Percentiles rank a stretch among this genome's conserved stretches.
These are phyloP conservation scores for Sarcocystis neurona DNA, from an alignment of 169 alveolate genomes.

Conservation along the genomic window DNA sequence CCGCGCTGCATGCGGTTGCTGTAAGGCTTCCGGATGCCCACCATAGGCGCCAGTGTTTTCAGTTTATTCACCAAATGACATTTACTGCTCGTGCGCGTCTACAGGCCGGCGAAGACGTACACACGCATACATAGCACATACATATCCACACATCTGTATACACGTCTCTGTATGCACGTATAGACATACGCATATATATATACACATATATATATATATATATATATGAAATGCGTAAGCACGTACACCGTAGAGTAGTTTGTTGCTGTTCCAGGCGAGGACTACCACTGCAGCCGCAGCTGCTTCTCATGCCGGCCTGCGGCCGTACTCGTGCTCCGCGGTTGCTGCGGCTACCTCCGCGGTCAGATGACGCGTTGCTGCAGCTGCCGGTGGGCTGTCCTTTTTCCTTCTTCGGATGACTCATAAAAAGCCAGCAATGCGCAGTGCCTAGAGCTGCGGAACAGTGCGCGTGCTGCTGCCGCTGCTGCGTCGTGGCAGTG, in stretches of 20 bases:
- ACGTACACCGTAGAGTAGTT: not conserved
- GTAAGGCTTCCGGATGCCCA: too few species aligned
- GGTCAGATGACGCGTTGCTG: conserved; percentile 31
- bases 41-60: too few species aligned
- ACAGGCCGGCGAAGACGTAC: not conserved
- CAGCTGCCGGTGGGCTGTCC: too few species aligned
- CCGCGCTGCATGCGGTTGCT: too few species aligned
- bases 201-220: not conserved
- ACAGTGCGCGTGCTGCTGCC: too few species aligned
- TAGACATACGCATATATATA: not conserved
- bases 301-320: conserved; percentile 34
- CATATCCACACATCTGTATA: not conserved
- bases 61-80: too few species aligned
- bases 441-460: too few species aligned
- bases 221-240: not conserved
- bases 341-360: conserved; percentile 26
- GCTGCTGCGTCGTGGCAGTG: too few species aligned
- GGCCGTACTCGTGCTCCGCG: conserved; percentile 23
- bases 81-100: not conserved
- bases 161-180: conserved; percentile 36
- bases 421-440: too few species aligned
- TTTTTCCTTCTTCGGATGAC: too few species aligned
- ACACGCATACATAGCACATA: not conserved
- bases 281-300: not conserved
- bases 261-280: conserved; percentile 18